These are phyloP conservation scores for Lentinus brumalis DNA, from an alignment of 768 basidiomycete genomes.

Conservation along the genomic window DNA sequence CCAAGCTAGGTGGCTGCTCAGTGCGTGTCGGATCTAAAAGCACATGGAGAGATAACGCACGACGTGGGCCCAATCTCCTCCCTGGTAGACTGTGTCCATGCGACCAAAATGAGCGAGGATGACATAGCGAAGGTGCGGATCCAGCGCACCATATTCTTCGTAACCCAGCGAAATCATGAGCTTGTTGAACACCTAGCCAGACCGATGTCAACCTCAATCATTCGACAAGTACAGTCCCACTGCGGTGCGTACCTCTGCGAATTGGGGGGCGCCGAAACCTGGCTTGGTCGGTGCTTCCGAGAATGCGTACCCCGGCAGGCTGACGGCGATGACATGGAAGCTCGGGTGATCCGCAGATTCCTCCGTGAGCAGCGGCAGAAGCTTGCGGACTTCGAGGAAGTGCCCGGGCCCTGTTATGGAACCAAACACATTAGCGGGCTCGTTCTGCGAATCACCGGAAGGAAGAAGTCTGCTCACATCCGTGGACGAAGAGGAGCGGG, in stretches of 20 bases:
- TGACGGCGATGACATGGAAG: slow-evolving; percentile 63
- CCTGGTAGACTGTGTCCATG: slow-evolving; percentile 43
- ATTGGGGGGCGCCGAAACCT: slow-evolving; percentile 53
- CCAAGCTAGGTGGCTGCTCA: slow-evolving; percentile 33
- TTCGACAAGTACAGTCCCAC: background rate
- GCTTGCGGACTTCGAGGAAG: slow-evolving; percentile 57
- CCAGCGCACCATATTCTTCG: slow-evolving; percentile 23
- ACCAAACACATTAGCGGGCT: background rate
- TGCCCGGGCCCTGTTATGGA: slow-evolving; percentile 56
- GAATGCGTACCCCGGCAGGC: slow-evolving; percentile 65
- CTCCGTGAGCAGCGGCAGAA: slow-evolving; percentile 53
- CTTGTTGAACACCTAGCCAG: slow-evolving; percentile 23
- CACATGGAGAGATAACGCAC: slow-evolving; percentile 29
- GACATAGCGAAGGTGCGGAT: background rate
- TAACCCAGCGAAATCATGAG: slow-evolving; percentile 34
- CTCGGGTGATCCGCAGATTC: slow-evolving; percentile 46
- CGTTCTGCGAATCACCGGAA: background rate
- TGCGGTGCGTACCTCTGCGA: slow-evolving; percentile 47
- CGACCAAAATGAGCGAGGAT: background rate
- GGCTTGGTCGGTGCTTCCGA: slow-evolving; percentile 56
- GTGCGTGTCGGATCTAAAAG: background rate
- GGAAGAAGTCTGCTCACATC: slow-evolving; percentile 43
- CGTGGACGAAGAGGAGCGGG: slow-evolving; percentile 57
- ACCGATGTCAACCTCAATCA: background rate
- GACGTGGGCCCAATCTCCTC: slow-evolving; percentile 48